phyloP scores from a whole-genome alignment of 2,329 filamentous ascomycete species.

The Phialemonium atrogriseum region DNA sequence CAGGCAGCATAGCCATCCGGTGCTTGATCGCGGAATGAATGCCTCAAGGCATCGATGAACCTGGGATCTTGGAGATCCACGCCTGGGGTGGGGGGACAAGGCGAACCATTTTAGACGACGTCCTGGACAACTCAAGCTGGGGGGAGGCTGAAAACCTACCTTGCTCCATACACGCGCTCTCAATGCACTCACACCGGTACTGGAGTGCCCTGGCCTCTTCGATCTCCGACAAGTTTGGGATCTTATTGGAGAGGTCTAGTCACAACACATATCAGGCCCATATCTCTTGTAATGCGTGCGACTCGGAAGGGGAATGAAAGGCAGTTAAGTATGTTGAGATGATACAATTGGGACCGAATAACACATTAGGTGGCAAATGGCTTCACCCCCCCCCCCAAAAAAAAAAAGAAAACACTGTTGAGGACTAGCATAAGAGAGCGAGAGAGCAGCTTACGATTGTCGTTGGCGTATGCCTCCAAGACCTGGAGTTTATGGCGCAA shows the following conservation, averaged over 20 bases:
- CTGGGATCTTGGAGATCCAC: slow-evolving; percentile 32
- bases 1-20: slow-evolving; percentile 41
- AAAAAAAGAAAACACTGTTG: too few species aligned
- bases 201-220: slow-evolving; percentile 50
- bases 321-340: too few species aligned
- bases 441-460: slow-evolving; percentile 35
- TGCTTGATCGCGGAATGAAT: slow-evolving; percentile 27
- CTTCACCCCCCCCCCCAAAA: too few species aligned
- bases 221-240: slow-evolving; percentile 41
- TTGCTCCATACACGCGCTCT: slow-evolving; percentile 40
- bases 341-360: too few species aligned
- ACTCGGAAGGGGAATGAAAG: too few species aligned
- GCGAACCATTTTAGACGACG: slow-evolving; percentile 3
- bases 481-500: slow-evolving; percentile 45
- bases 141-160: slow-evolving; percentile 23
- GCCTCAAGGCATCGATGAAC: slow-evolving; percentile 29
- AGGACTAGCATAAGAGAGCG: slow-evolving; percentile 3
- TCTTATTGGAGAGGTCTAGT: slow-evolving; percentile 28
- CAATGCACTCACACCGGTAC: slow-evolving; percentile 51
- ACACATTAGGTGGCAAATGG: slow-evolving; percentile 8
- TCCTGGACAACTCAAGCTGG: background rate
- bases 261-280: too few species aligned
- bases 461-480: slow-evolving; percentile 38
- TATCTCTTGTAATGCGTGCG: too few species aligned
- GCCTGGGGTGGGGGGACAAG: slow-evolving; percentile 20